A percentile compares a stretch with the other conserved stretches of the same genome.
Evolutionary conservation across 176 grass and related monocot genomes (phyloP).

Genomic region (Zoysia pacifica): DNA sequence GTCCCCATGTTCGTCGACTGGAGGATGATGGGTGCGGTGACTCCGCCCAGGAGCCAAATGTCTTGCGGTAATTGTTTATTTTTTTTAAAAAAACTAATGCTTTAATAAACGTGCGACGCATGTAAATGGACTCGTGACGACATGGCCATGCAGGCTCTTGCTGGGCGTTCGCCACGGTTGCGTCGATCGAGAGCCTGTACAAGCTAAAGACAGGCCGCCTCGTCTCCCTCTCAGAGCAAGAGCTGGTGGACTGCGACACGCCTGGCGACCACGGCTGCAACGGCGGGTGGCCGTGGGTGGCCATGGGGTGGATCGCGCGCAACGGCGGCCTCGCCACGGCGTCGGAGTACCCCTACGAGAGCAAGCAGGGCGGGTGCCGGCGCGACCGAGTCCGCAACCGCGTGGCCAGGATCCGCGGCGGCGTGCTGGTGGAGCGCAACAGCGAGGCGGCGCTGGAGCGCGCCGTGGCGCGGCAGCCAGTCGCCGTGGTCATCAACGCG

Average conservation of each 20-base stretch:
- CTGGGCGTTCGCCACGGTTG: conserved; percentile 49
- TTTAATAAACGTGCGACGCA: not conserved
- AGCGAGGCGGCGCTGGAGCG: conserved; percentile 32
- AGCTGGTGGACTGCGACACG: conserved; percentile 41
- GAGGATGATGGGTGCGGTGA: conserved; percentile 15
- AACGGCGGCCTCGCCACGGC: conserved; percentile 40
- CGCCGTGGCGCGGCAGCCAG: conserved; percentile 42
- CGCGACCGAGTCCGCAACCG: not conserved
- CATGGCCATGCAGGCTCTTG: not conserved
- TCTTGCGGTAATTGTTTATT: not conserved
- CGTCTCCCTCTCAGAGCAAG: conserved; percentile 43
- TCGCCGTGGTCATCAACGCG: conserved; percentile 16
- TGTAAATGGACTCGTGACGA: not conserved
- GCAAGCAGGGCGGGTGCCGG: not conserved
- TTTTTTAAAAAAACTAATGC: not conserved
- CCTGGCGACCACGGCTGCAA: not conserved
- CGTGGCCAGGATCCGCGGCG: conserved; percentile 10
- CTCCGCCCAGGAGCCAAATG: not conserved
- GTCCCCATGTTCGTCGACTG: conserved; percentile 21
- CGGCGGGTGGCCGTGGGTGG: not conserved
- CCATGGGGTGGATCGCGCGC: conserved; percentile 15
- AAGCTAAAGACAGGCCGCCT: conserved; percentile 24
- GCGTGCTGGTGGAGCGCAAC: not conserved
- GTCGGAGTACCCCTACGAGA: conserved; percentile 32
- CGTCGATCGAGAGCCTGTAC: conserved; percentile 46